These are phyloP conservation scores for Cytospora piceae DNA, from an alignment of 2,329 filamentous ascomycete species.

Conservation along the genomic window DNA sequence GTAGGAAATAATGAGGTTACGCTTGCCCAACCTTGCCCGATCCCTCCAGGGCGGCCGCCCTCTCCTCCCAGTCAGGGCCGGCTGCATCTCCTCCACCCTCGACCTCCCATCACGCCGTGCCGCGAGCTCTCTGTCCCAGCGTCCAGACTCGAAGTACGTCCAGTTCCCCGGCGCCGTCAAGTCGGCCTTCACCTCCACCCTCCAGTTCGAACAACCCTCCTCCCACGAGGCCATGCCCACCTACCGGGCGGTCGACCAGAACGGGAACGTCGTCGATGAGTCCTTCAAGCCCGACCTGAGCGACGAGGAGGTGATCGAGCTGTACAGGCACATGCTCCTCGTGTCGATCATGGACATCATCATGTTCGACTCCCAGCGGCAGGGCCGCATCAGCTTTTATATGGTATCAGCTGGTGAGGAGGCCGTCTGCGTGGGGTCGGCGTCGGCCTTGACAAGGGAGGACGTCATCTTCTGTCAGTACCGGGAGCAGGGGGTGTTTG, in stretches of 20 bases:
- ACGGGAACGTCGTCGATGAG: slow-evolving; percentile 80
- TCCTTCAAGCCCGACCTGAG: slow-evolving; percentile 69
- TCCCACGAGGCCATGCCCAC: slow-evolving; percentile 80
- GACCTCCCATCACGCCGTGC: slow-evolving; percentile 38
- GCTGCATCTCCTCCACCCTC: slow-evolving; percentile 23
- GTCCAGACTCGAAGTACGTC: slow-evolving; percentile 58
- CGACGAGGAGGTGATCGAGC: slow-evolving; percentile 62
- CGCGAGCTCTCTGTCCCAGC: slow-evolving; percentile 58
- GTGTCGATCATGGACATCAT: slow-evolving; percentile 90
- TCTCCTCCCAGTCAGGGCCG: slow-evolving; percentile 17
- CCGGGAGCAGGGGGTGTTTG: slow-evolving; percentile 88
- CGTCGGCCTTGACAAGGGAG: slow-evolving; percentile 77
- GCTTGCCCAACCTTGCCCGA: slow-evolving; percentile 25
- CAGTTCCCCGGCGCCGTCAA: slow-evolving; percentile 95
- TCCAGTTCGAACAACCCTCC: slow-evolving; percentile 77
- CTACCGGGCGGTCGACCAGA: slow-evolving; percentile 88
- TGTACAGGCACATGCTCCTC: slow-evolving; percentile 68
- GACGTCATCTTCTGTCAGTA: slow-evolving; percentile 97
- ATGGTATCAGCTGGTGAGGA: slow-evolving; percentile 97
- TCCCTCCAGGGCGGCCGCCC: slow-evolving; percentile 29
- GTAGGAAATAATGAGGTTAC: slow-evolving; percentile 26
- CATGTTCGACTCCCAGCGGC: slow-evolving; percentile 97
- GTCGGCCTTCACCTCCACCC: slow-evolving; percentile 82
- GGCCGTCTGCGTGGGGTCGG: slow-evolving; percentile 87
- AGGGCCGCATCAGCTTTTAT: slow-evolving; percentile 94